Evolutionary conservation across 208 protist genomes (phyloP).

Genomic region (Leptomonas pyrrhocoris): DNA sequence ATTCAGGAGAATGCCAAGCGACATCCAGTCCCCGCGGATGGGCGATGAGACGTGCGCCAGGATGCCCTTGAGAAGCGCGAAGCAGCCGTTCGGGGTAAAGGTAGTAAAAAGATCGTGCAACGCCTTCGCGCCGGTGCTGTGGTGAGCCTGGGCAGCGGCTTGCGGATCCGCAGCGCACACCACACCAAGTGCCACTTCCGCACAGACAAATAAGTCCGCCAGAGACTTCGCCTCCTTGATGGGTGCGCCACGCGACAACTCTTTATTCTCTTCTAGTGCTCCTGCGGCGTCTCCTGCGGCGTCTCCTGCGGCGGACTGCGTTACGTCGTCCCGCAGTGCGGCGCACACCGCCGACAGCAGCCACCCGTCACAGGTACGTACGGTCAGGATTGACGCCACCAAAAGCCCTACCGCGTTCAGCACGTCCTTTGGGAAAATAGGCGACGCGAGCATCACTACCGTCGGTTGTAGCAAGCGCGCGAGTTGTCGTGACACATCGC

Average conservation of each 20-base stretch:
- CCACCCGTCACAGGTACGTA: conserved; percentile 50
- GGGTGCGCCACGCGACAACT: too few species aligned
- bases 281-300: not conserved
- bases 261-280: too few species aligned
- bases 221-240: conserved; percentile 1
- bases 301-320: not conserved
- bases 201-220: conserved; percentile 18
- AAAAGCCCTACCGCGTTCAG: conserved; percentile 86
- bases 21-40: conserved; percentile 36
- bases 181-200: conserved; percentile 18
- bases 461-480: conserved; percentile 49
- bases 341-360: conserved; percentile 60
- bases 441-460: conserved; percentile 68
- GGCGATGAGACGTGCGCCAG: conserved; percentile 80
- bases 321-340: conserved; percentile 27
- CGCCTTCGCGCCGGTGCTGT: conserved; percentile 9
- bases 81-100: conserved; percentile 77
- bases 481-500: conserved; percentile 34
- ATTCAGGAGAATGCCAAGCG: conserved; percentile 51
- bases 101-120: conserved; percentile 44
- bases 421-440: conserved; percentile 85
- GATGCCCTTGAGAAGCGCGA: conserved; percentile 86
- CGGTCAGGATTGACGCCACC: conserved; percentile 73
- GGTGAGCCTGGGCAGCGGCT: not conserved
- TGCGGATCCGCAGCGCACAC: conserved; percentile 23